phyloP scores from a whole-genome alignment of 2,329 filamentous ascomycete genomes.

The Clarireedia sp. region DNA sequence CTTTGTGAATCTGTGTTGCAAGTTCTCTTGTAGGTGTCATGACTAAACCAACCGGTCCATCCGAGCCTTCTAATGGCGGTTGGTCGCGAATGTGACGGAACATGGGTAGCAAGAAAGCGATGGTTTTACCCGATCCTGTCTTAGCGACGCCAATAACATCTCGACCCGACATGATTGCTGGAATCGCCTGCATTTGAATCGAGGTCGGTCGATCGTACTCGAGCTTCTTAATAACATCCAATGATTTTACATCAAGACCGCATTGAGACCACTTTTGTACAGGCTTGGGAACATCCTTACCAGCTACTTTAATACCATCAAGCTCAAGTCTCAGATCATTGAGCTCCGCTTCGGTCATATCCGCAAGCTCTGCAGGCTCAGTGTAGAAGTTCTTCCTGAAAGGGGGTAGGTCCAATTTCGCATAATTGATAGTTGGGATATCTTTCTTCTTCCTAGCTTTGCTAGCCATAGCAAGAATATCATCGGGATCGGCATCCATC shows the following conservation, averaged over 20 bases:
- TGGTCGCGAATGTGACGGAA: constrained; percentile 98
- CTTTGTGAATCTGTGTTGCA: constrained; percentile 85
- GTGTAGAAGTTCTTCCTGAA: constrained; percentile 95
- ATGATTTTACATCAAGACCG: constrained; percentile 75
- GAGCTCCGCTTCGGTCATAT: constrained; percentile 79
- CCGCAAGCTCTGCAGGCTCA: constrained; percentile 74
- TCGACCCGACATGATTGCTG: constrained; percentile 88
- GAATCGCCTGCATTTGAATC: constrained; percentile 92
- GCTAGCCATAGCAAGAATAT: constrained; percentile 52
- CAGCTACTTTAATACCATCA: constrained; percentile 90
- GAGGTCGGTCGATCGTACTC: constrained; percentile 85
- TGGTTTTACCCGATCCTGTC: constrained; percentile 94
- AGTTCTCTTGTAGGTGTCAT: constrained; percentile 93
- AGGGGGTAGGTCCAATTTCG: constrained; percentile 73
- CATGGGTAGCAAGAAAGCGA: constrained; percentile 93
- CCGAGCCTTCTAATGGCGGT: constrained; percentile 67
- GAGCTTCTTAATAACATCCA: constrained; percentile 75
- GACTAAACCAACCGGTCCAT: constrained; percentile 81
- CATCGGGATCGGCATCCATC: constrained; percentile 55
- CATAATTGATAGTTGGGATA: constrained; percentile 79
- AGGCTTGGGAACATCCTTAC: constrained; percentile 82
- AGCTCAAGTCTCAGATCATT: constrained; percentile 75
- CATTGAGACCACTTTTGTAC: constrained; percentile 97
- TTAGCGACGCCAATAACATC: constrained; percentile 96
- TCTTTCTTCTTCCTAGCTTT: constrained; percentile 82